Evolutionary conservation across 108 stramenopile species (phyloP), one percentile per base, ranked within the genome.

Genomic region (Nannochloropsis granulata): DNA sequence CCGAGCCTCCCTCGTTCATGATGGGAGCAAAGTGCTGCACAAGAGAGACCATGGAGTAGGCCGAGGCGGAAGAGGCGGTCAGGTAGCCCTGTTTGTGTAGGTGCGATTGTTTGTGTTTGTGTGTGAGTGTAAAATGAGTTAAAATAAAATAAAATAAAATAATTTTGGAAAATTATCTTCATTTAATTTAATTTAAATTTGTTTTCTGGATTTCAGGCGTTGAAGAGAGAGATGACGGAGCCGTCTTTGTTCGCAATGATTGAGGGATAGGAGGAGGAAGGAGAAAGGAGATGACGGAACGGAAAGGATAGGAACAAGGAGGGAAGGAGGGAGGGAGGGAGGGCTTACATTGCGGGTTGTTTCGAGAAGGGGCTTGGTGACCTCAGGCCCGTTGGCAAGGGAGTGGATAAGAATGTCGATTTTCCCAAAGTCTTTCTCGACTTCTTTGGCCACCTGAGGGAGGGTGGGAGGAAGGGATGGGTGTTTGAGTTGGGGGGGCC

Each of bases 341-440:
- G 34, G 34, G 93, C 34, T 34, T 5, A 34, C 34, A 34, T 34
- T 34, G 34, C 34, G 34, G 82, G 93, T 93, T 34, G 96, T 97
- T 88, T 98, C 96, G 43, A 98, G 94, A 43, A 98, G 94, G 14
- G 98, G 98, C 90, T 97, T 97, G 85, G 95, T 95, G 25, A 98
- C 97, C 86, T 98, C 97, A 71, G 97, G 97, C 42, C 97, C 97
- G 87, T 98, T 98, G 83, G 97, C 97, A 85, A 98, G 95, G 43
- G 96, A 95, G 92, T 98, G 97, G 44, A 98, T 94, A 25, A 98
- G 88, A 87, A 96, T 95, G 89, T 98, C 97, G 85, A 98, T 95
- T 83, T 86, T 83, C 8, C 90, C 97, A 87, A 96, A 98, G 86
- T 98, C 97, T n/a, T 93, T 94, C 87, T 95, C 94, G 83, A 98